Evolutionary conservation across 345 rosid species (phyloP), one percentile per base, ranked within the genome.

Genomic region (Bruguiera gymnorhiza): DNA sequence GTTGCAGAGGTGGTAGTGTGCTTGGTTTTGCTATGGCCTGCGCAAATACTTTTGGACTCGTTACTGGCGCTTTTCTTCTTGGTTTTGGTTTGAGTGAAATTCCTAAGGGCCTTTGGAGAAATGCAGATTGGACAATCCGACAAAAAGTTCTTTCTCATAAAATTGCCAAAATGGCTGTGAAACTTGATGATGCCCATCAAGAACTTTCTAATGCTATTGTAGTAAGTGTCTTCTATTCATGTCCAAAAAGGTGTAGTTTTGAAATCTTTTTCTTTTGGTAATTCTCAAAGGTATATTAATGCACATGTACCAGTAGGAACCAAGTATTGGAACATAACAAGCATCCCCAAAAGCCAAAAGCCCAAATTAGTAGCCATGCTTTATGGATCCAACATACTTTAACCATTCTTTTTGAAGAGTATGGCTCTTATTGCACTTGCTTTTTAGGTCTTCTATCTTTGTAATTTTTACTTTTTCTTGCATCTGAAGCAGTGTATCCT

Each of bases 1-100:
- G 26, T 72, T 71, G 62, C 81, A 90, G 98, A 86, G 79, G 51
- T 13, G 88, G 84, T 65, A 79, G 81, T 73, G 78, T 96, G 82
- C 81, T 90, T 67, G 99, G 96, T 69, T 82, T 92, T 67, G 99
- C 98, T 74, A 96, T 96, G 97, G 99, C 92, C 36, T 90, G 96
- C 75, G 92, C 99, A 56, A 96, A 96, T 82, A 92, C 99, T n/a
- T 96, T 96, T 86, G 99, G 99, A 73, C 96, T 96, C 43, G 97
- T 96, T 63, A 96, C 99, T 3, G 98, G 99, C 70, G 93, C 93
- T 74, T 96, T 96, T 82, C 99, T 96, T 79, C 98, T 96, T 84
- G 99, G 99, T 23, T 96, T 96, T 78, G 98, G 99, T 77, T 76
- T 96, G 86, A 89, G 96, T 76, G 96, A 96, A 78, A 96, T 90